Conservation (phyloP, 768 basidiomycete genomes). For the Steccherinum ochraceum region DNA sequence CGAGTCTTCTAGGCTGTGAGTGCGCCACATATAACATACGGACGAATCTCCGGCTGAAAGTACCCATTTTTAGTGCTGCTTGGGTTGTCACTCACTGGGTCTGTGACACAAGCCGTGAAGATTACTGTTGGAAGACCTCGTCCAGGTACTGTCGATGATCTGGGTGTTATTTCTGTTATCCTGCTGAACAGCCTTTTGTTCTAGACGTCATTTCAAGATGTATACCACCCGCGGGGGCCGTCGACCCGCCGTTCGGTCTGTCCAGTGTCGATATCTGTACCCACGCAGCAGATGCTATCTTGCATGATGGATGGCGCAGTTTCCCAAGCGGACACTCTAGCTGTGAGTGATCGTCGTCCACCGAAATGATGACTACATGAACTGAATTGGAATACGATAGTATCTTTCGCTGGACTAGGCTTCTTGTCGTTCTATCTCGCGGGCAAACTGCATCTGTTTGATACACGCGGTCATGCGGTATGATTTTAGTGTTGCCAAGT, state of each 20-base stretch:
- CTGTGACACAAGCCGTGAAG: slow-evolving; percentile 81
- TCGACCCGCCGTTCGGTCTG: slow-evolving; percentile 67
- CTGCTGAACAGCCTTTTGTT: not conserved
- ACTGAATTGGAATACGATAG: slow-evolving; percentile 31
- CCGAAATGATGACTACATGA: too few species aligned
- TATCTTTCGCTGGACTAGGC: slow-evolving; percentile 90
- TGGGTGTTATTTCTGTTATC: slow-evolving; percentile 4
- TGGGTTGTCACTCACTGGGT: slow-evolving; percentile 67
- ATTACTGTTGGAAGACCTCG: slow-evolving; percentile 85
- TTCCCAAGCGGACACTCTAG: slow-evolving; percentile 92
- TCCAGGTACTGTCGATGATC: too few species aligned
- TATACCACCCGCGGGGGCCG: slow-evolving; percentile 55
- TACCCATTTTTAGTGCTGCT: slow-evolving; percentile 53
- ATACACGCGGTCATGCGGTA: slow-evolving; percentile 68
- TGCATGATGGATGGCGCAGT: slow-evolving; percentile 85
- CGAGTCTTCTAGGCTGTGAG: slow-evolving; percentile 45
- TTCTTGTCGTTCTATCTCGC: slow-evolving; percentile 86
- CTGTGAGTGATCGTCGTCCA: slow-evolving; percentile 37
- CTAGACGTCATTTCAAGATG: slow-evolving; percentile 67
- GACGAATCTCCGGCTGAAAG: not conserved
- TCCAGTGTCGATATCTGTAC: slow-evolving; percentile 78
- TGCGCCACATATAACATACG: not conserved
- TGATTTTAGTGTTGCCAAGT: slow-evolving; percentile 13
- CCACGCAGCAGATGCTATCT: slow-evolving; percentile 45
- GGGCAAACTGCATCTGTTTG: slow-evolving; percentile 90